Base-by-base conservation (phyloP, 208 protist species). In the Crithidia expoeki region DNA sequence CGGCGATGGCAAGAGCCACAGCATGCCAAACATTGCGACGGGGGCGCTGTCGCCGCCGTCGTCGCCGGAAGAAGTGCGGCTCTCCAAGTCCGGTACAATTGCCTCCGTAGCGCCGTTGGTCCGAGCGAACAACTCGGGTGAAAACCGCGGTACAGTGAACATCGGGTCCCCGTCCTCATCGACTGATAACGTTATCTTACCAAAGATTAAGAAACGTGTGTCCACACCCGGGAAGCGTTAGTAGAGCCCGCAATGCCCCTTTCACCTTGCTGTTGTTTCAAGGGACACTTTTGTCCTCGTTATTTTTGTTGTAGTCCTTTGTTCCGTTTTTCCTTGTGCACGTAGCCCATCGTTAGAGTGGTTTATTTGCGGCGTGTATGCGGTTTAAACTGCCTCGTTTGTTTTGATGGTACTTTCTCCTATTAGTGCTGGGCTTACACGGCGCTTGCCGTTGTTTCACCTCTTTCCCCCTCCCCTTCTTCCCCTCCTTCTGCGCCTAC, bases 161-260 rank as follows among this genome's bases (percentile, higher is more conserved):
- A 56, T n/a, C 3, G 58, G 42, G 7, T 32, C 60, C 1, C 30
- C 36, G 1, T 40, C 49, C 2, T 28, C 47, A 12, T 19, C 61
- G 16, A 57, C 40, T 10, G 72, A 75, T 7, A 67, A 65, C 23
- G 57, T 85, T 2, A 55, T 85, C 1, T 50, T 85, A 52, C 80
- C 80, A 14, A 85, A 76, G 72, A 81, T 85, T 12, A 80, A 76
- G 66, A 84, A 80, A 50, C 68, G 61, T 33, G 46, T 52, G 9
- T 62, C 75, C 10, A 44, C 63, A 28, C 47, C 28, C 16, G 59
- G 63, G 30, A 76, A 76, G 64, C 64, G 74, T 5, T 5, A n/a
- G n/a, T 66, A 44, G 36, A 17, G 52, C 19, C 40, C 46, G 10
- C 44, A 34, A 0, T 3, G 42, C 42, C 16, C 42, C 16, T n/a